These are phyloP conservation scores for Pyrenophora teres DNA, from an alignment of 2,329 filamentous ascomycete genomes.

Conservation along the genomic window DNA sequence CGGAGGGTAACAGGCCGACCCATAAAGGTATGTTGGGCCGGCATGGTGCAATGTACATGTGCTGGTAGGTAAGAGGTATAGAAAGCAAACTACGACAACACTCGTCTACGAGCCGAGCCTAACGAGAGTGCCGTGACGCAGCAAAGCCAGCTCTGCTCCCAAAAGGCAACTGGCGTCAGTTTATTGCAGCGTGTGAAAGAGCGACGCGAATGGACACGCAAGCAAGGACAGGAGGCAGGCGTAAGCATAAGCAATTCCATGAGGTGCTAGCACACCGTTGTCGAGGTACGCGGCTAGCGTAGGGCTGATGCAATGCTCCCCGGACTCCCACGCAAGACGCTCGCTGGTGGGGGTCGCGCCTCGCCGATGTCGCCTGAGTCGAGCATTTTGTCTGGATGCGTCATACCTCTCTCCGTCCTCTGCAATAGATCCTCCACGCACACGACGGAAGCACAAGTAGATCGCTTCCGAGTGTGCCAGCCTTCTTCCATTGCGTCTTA, in stretches of 20 bases:
- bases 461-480: neutral
- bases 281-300: slow-evolving; percentile 15
- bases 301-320: slow-evolving; percentile 26
- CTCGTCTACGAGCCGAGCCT: slow-evolving; percentile 16
- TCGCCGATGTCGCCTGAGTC: slow-evolving; percentile 40
- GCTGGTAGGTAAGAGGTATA: neutral
- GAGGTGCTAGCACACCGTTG: slow-evolving; percentile 13
- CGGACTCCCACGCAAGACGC: slow-evolving; percentile 10
- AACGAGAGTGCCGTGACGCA: neutral
- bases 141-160: neutral
- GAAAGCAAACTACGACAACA: slow-evolving; percentile 15
- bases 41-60: slow-evolving; percentile 29
- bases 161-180: neutral
- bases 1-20: slow-evolving; percentile 41
- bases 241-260: slow-evolving; percentile 9
- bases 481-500: neutral
- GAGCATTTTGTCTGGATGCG: slow-evolving; percentile 25
- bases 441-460: neutral
- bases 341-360: slow-evolving; percentile 23
- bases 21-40: slow-evolving; percentile 39
- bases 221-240: neutral
- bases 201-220: slow-evolving; percentile 7
- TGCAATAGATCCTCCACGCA: neutral
- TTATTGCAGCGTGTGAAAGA: slow-evolving; percentile 3
- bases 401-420: slow-evolving; percentile 14